Base-by-base conservation (phyloP, 768 basidiomycete genomes). In the Calocybe cyanea region DNA sequence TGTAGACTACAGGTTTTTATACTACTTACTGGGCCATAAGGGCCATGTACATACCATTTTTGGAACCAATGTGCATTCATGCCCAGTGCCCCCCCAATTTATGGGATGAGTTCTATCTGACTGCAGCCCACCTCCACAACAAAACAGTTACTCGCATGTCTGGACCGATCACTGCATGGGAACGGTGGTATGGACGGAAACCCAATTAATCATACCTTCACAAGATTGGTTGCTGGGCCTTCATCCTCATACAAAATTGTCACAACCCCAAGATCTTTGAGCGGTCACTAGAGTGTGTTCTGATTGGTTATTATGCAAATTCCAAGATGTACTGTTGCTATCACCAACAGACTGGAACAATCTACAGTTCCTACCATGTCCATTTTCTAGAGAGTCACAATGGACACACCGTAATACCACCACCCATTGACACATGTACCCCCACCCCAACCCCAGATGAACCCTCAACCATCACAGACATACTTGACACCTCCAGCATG, bases 251-350 rank as follows among this genome's bases (percentile, higher is more conserved):
- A 7, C 64, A 56, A 23, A 64, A 69, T 38, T 50, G 62, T 17
- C 58, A 66, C 30, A 56, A 63, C 23, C 57, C 60, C 0, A 62
- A 62, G 21, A 54, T 64, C 15, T 52, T 38, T 24, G 51, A 49
- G 9, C 41, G 49, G 2, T 54, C 53, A 1, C 24, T 59, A 23
- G 63, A 68, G 53, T 72, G 72, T 43, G 44, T 66, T 1, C 66
- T 70, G 30, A 59, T 72, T 41, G 66, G 71, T 1, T 74, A 71
- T 43, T 53, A 58, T 1, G 23, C 44, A 1, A 57, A 59, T 11
- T 58, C 65, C 1, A 70, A 70, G 43, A 63, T 59, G 0, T 72
- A 64, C 41, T 41, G 55, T 14, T 62, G 64, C 52, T 66, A 63
- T 21, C 49, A 71, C 39, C 44, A 45, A 4, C 11, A 17, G 5